Conservation (phyloP, 2,329 filamentous ascomycete species). For the Waltergamsia citrina region DNA sequence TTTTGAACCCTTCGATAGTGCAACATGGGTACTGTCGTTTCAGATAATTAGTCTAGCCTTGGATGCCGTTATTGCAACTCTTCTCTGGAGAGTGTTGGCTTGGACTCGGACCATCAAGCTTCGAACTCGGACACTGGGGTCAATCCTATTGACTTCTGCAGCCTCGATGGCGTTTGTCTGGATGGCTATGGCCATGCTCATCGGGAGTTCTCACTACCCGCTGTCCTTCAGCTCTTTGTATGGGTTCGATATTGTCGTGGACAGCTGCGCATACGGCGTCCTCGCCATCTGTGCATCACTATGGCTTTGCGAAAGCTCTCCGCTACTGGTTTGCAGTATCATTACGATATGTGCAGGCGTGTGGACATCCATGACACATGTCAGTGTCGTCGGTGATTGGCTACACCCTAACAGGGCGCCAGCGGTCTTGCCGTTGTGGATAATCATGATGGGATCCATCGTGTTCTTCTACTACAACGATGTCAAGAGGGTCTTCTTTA, state of each 20-base stretch:
- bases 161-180: constrained; percentile 26
- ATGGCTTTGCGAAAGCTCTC: constrained; percentile 36
- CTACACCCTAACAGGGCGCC: constrained; percentile 26
- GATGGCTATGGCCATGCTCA: constrained; percentile 19
- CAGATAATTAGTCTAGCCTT: constrained; percentile 34
- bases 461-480: constrained; percentile 33
- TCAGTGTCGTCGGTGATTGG: constrained; percentile 31
- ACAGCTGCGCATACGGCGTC: constrained; percentile 33
- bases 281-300: constrained; percentile 33
- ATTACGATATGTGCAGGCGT: constrained; percentile 33
- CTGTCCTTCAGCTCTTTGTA: constrained; percentile 33
- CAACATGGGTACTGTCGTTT: constrained; percentile 22
- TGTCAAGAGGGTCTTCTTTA: constrained; percentile 30
- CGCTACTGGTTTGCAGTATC: constrained; percentile 29
- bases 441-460: constrained; percentile 29
- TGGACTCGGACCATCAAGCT: constrained; percentile 39
- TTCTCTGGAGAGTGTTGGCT: constrained; percentile 40
- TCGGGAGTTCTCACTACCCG: constrained; percentile 6
- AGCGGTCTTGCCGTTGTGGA: constrained; percentile 26
- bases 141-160: constrained; percentile 30
- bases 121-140: constrained; percentile 34
- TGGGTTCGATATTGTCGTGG: constrained; percentile 36
- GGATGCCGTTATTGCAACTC: constrained; percentile 35
- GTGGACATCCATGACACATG: constrained; percentile 22
- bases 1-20: constrained; percentile 29